phyloP scores from a whole-genome alignment of 805 yeast species.

The Wickerhamomyces strasburgensis region DNA sequence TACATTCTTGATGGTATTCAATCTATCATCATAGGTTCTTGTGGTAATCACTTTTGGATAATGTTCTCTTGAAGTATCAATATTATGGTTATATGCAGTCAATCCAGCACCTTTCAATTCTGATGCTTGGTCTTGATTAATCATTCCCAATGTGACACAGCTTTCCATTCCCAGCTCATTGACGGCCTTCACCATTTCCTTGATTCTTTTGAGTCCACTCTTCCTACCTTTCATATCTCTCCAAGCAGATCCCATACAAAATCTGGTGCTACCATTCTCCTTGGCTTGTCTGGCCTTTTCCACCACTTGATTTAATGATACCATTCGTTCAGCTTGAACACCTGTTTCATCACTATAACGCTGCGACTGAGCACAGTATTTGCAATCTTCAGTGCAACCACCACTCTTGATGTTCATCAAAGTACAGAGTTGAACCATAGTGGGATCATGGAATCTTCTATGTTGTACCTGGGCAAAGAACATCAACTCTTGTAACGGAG shows the following conservation, averaged over 20 bases:
- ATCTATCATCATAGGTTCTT: slow-evolving; percentile 65
- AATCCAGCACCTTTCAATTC: slow-evolving; percentile 62
- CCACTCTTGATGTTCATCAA: slow-evolving; percentile 72
- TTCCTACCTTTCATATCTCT: slow-evolving; percentile 78
- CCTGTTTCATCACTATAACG: slow-evolving; percentile 66
- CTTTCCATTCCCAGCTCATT: slow-evolving; percentile 68
- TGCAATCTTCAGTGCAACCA: slow-evolving; percentile 79
- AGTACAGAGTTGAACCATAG: slow-evolving; percentile 71
- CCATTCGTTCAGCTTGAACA: slow-evolving; percentile 61
- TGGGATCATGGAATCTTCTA: slow-evolving; percentile 60
- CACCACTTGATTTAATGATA: slow-evolving; percentile 57
- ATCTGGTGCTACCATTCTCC: slow-evolving; percentile 67
- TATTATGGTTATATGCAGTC: slow-evolving; percentile 78
- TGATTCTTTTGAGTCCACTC: slow-evolving; percentile 55
- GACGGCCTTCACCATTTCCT: slow-evolving; percentile 59
- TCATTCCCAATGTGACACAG: slow-evolving; percentile 80
- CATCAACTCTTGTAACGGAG: slow-evolving; percentile 61
- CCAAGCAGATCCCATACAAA: slow-evolving; percentile 89
- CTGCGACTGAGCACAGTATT: slow-evolving; percentile 73
- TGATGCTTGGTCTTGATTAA: slow-evolving; percentile 57
- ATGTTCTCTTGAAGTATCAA: slow-evolving; percentile 75
- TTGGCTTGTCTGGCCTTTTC: slow-evolving; percentile 62
- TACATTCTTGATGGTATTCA: slow-evolving; percentile 60
- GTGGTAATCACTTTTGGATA: slow-evolving; percentile 71
- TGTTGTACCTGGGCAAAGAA: slow-evolving; percentile 61